Base-by-base conservation (phyloP, 2,329 filamentous ascomycete species). In the Akanthomyces lecanii region DNA sequence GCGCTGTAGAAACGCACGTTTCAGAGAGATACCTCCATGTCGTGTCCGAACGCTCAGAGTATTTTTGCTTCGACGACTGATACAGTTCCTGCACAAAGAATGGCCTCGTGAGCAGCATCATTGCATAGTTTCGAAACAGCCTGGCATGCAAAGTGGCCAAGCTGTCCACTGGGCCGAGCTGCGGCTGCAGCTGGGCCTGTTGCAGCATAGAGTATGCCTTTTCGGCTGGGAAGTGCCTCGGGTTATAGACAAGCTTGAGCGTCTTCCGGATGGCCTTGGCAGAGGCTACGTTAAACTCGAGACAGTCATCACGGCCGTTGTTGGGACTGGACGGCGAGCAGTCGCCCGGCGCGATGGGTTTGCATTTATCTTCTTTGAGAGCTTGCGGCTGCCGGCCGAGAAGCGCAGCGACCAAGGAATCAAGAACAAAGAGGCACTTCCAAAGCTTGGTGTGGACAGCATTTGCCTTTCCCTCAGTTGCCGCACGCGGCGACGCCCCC, bases 351-450 rank as follows among this genome's bases (percentile, higher is more conserved):
- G 28, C 45, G 45, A 10, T 11, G 14, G 25, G 44, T 42, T 23
- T 45, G 54, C 36, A 18, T 14, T 44, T 36, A 12, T 57, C 45
- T 33, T 63, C 61, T 38, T 36, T 36, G 16, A 33, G 44, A 8
- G 40, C 33, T 10, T 42, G 45, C 3, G 45, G 36, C 10, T 51
- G 47, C 14, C 61, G 54, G 10, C 54, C 61, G 3, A 57, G 30
- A 28, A 58, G 48, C 21, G 48, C 61, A 5, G 47, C 54, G 6
- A 53, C 40, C n/a, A 63, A 8, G 0, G 61, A 51, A 16, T 63
- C 61, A 28, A 63, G 61, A 23, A 63, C 47, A 23, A 59, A 58
- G 1, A 63, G 21, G 8, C 51, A n/a, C 21, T 59, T 59, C 48
- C 48, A 54, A 5, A 63, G 55, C 61, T 40, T 63, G 36, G 42